Base-by-base conservation (phyloP, 805 yeast species). In the Ogataea wickerhamii region DNA sequence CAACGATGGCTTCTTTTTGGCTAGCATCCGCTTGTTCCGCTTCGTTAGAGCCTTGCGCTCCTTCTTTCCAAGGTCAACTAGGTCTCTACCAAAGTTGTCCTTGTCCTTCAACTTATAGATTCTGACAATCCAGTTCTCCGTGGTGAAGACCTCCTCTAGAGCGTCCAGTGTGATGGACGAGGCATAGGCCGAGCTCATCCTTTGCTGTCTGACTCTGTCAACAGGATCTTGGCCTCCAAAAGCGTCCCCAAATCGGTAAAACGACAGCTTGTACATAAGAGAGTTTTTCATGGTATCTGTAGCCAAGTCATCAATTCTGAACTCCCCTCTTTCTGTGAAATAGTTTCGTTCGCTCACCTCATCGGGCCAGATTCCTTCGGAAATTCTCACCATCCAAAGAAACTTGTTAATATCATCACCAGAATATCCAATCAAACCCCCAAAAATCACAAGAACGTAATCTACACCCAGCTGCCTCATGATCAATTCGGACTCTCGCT, bases 281-380 rank as follows among this genome's bases (percentile, higher is more conserved):
- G 95, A 85, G 57, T 91, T 73, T 56, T 75, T 79, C 97, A 94
- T 91, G 21, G 96, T 73, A 19, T 77, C 68, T 2, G 96, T 68
- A 12, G 98, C 98, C 23, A 67, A 67, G 40, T 74, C 78, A 60
- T 93, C 98, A 38, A 93, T 82, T 54, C 80, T 79, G 62, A 87
- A 93, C 62, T 88, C 96, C 45, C 98, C 97, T 38, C 77, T 66
- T 4, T 77, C 76, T 17, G 89, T 84, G 73, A 89, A 93, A 66
- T 68, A 93, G 48, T 80, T 75, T 47, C 93, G 71, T 67, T 93
- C 98, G 49, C 71, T 74, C 42, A 93, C 80, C 58, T 93, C 98
- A n/a, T 93, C 97, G 1, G 98, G 99, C 99, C 99, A 93, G 43
- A 93, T 87, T 38, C 98, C 98, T 65, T 93, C 96, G n/a, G 96